phyloP scores from a whole-genome alignment of 176 grass and related monocot genomes.

The Echinochloa phyllopogon region DNA sequence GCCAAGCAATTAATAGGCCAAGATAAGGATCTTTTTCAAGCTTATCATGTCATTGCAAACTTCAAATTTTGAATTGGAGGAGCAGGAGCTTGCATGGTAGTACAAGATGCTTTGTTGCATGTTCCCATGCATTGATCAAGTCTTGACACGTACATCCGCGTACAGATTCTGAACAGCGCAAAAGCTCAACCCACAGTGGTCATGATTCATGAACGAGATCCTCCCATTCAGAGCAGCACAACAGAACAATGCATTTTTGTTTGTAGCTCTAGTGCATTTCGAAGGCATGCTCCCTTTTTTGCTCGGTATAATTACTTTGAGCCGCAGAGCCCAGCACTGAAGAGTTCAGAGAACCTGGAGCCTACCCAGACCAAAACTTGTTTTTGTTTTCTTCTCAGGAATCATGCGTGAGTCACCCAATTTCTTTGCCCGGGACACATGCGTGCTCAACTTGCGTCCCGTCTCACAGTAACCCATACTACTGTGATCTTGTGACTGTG shows the following conservation, averaged over 20 bases:
- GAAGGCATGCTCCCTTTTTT: conserved; percentile 32
- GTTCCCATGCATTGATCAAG: conserved; percentile 10
- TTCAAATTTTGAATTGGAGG: neutral
- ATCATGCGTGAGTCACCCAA: conserved; percentile 43
- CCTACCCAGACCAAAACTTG: conserved; percentile 44
- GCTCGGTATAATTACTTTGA: conserved; percentile 8
- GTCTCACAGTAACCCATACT: neutral
- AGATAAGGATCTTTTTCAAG: neutral
- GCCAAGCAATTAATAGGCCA: neutral
- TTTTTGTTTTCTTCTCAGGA: conserved; percentile 50
- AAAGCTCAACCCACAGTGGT: neutral
- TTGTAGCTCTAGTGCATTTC: conserved; percentile 40
- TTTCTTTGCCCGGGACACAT: conserved; percentile 40
- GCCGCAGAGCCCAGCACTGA: neutral
- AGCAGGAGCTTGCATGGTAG: neutral
- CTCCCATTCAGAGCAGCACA: neutral
- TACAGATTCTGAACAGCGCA: neutral
- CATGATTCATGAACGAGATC: neutral
- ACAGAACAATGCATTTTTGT: conserved; percentile 29
- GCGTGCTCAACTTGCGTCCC: conserved; percentile 34
- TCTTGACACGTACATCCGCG: neutral
- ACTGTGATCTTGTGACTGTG: conserved; percentile 58
- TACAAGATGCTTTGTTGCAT: neutral
- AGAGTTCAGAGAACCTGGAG: conserved; percentile 48
- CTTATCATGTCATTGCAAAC: neutral